Percentiles rank a stretch among this genome's conserved stretches.
These are phyloP conservation scores for Sorghum bicolor DNA, from an alignment of 176 grass and related monocot genomes.

Conservation along the genomic window Sorghum_bicolor_NCBIv3 NC_012873.2:54000001-54000500, in stretches of 20 bases:
- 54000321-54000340: not conserved
- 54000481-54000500: not conserved
- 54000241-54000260: not conserved
- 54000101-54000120: too few relatives aligned
- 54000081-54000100: too few relatives aligned
- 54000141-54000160: too few relatives aligned
- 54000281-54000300: slow-evolving; percentile 46
- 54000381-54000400: slow-evolving; percentile 17
- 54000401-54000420: slow-evolving; percentile 1
- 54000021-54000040: not conserved
- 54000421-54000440: too few relatives aligned
- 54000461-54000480: not conserved
- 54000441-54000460: not conserved
- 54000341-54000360: not conserved
- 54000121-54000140: too few relatives aligned
- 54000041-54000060: not conserved
- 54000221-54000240: not conserved
- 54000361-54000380: slow-evolving; percentile 41
- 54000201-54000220: not conserved
- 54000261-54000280: not conserved
- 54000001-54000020: not conserved
- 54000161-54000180: slow-evolving; percentile 35
- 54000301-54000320: not conserved
- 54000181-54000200: slow-evolving; percentile 31
- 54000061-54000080: not conserved